Percentiles rank a stretch among this genome's conserved stretches.
These are phyloP conservation scores for Diaporthe sp. DNA, from an alignment of 2,329 filamentous ascomycete species.

Conservation along the genomic window DNA sequence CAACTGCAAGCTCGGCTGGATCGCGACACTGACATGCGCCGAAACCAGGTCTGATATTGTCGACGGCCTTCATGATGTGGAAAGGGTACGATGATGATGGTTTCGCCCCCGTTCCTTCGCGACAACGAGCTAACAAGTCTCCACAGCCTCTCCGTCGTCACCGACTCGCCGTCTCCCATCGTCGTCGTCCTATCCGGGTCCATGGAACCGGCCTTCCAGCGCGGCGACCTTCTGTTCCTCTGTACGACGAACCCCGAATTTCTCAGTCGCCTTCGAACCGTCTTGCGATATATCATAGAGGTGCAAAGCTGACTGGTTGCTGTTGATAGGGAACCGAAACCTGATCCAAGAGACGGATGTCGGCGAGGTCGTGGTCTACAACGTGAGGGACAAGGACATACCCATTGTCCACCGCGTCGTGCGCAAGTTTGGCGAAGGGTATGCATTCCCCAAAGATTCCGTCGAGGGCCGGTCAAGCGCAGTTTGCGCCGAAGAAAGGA, in stretches of 20 bases:
- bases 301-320: conserved; percentile 8
- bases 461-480: neutral
- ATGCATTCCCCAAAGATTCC: conserved; percentile 45
- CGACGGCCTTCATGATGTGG: conserved; percentile 88
- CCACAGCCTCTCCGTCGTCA: conserved; percentile 77
- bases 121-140: conserved; percentile 42
- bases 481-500: neutral
- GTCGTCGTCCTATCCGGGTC: conserved; percentile 88
- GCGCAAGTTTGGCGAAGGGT: conserved; percentile 76
- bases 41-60: conserved; percentile 77
- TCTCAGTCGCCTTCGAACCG: too few species aligned
- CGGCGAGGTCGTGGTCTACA: conserved; percentile 75
- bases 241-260: conserved; percentile 56
- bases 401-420: conserved; percentile 97
- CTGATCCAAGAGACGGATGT: conserved; percentile 68
- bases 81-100: conserved; percentile 27
- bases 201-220: conserved; percentile 87
- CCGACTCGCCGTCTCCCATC: conserved; percentile 83
- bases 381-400: conserved; percentile 93
- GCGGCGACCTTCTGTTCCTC: conserved; percentile 81
- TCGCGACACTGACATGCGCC: conserved; percentile 14
- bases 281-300: neutral
- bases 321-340: conserved; percentile 70
- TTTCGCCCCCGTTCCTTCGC: conserved; percentile 2
- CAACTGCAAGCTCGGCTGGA: neutral